Evolutionary conservation across 2,329 filamentous ascomycete genomes (phyloP), one percentile per base, ranked within the genome.

Genomic region (Pestalotiopsis sp.): DNA sequence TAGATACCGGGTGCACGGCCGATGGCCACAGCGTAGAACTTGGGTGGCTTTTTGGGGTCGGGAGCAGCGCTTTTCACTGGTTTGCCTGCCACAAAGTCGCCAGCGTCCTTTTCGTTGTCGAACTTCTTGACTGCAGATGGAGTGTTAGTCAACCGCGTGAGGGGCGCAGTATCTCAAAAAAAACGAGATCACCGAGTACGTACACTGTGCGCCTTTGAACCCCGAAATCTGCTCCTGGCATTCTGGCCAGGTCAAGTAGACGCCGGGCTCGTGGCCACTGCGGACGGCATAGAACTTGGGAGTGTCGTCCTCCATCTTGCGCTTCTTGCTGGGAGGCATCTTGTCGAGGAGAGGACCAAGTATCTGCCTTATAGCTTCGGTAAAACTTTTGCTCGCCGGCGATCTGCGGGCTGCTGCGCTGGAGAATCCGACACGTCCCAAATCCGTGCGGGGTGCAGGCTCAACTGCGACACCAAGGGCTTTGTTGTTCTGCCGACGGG

Each of bases 71-170:
- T 73, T 3, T 77, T 78, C 7, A 79, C 79, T 68, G 86, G 85
- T 72, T 86, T 86, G 61, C 93, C 92, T 1, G 86, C 89, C 31
- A 93, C 85, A 77, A 93, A 98, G 2, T 89, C 89, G 75, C 92
- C 87, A n/a, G 95, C 95, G 69, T 97, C 94, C 71, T 90, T 87
- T 69, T 86, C 83, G 0, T 87, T 89, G 11, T 85, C 82, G 77
- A 97, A 98, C 1, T 92, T 93, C 82, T 96, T 95, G 84, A 92
- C 93, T 96, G 66, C n/a, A 25, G 52, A 63, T 66, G 52, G 41
- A 31, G 69, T 31, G n/a, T 66, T 31, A 41, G 45, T 45, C 31
- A 17, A 38, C 11, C 17, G 31, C 31, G 7, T 36, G 17, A 52
- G n/a, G 45, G 20, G 17, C 7, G 7, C 5, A n/a, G n/a, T 11